phyloP scores from a whole-genome alignment of 306 rosid species.

The Vicia faba region DNA sequence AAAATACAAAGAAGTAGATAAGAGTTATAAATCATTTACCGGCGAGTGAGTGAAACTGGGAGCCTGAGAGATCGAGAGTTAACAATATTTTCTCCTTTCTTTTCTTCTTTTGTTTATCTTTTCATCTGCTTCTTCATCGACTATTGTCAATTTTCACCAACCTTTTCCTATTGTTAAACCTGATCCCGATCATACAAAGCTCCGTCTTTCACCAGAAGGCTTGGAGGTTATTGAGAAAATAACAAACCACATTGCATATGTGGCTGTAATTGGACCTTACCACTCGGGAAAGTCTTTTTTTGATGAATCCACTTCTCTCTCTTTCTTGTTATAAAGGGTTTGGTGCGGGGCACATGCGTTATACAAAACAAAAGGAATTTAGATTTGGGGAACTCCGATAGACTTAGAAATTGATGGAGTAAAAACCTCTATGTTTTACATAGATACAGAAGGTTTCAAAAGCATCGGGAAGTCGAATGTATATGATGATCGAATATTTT shows the following conservation, averaged over 20 bases:
- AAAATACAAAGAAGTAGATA: no score
- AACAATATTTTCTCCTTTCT: constrained; percentile 31
- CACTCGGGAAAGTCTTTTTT: constrained; percentile 97
- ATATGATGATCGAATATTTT: constrained; percentile 96
- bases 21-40: no score
- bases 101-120: constrained; percentile 43
- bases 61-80: no score
- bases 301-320: constrained; percentile 96
- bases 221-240: constrained; percentile 83
- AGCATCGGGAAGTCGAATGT: constrained; percentile 96
- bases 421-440: constrained; percentile 87
- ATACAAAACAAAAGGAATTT: constrained; percentile 98
- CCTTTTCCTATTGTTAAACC: constrained; percentile 96
- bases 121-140: constrained; percentile 47
- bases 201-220: constrained; percentile 88
- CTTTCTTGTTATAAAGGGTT: constrained; percentile 98
- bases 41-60: no score
- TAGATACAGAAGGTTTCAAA: constrained; percentile 98
- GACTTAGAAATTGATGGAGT: constrained; percentile 87
- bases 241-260: constrained; percentile 87
- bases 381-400: constrained; percentile 97
- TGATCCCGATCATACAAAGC: constrained; percentile 95
- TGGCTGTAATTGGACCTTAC: constrained; percentile 95
- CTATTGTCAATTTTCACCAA: constrained; percentile 54
- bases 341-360: constrained; percentile 99